Base-by-base conservation (phyloP, 306 rosid species). In the Glycine soja region DNA sequence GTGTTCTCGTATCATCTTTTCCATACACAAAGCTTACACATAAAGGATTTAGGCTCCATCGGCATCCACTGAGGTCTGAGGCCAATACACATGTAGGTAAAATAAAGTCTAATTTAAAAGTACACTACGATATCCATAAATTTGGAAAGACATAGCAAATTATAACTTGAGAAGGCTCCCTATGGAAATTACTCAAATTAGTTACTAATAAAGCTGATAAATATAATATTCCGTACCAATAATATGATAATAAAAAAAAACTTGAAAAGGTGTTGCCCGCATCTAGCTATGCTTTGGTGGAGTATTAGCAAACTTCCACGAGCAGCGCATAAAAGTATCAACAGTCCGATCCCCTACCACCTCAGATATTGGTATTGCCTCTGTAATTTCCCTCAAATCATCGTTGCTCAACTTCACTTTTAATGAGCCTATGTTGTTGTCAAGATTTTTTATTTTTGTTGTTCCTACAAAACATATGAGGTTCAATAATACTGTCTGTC, bases 311-410 rank as follows among this genome's bases (percentile, higher is more conserved):
- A 19, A 58, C 65, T 58, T 58, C 38, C 38, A 58, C 1, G 65
- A 58, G 38, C 65, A 58, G 0, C 65, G 38, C 65, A 58, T 58
- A 19, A 19, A 58, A 58, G 65, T 18, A 0, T 18, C 38, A 58
- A 58, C 3, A 19, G 36, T 58, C 5, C 65, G 65, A 58, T 58
- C 65, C 38, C 38, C 38, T 3, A 19, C 65, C 65, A 58, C 65
- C 65, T 58, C 65, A 19, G 65, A 58, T 9, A 58, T 58, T 3
- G 65, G 65, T 58, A 10, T 19, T 14, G 65, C 65, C 65, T 58
- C 38, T 19, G 65, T 58, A 58, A 58, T 58, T 58, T 58, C 38
- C 32, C 65, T 58, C 65, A 19, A 19, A 8, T 58, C 65, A 8
- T 58, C 65, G 7, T 18, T 19, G 6, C 36, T 58, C 14, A 18